Evolutionary conservation across 495 filamentous ascomycete genomes (phyloP), one percentile per base, ranked within the genome.

Genomic region (Daldinia childiae): DNA sequence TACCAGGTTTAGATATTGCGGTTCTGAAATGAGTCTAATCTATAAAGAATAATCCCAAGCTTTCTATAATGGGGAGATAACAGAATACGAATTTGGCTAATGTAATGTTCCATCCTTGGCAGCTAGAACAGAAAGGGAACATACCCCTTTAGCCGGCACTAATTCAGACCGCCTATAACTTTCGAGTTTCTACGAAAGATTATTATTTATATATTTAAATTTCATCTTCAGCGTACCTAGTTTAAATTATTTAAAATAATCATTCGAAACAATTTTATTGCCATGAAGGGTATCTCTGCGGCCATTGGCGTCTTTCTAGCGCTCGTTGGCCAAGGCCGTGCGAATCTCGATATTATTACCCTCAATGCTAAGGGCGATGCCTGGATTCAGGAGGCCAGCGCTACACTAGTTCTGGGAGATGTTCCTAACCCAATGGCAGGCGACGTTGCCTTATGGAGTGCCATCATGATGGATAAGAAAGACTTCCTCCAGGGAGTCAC

Each of bases 401-500:
- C 56, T 19, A 58, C 56, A 24, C 34, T 58, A 24, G 34, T 58
- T 12, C 56, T 39, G 19, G 56, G 34, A 39, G 21, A 58, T 14
- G 32, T 58, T 3, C 56, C 56, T 24, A 58, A 58, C 19, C 56
- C 56, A 21, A 58, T 58, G 32, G 56, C 30, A 19, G 56, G 56
- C 4, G 56, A 58, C 19, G 56, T 58, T 24, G 56, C 56, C 17
- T 38, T 58, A 5, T 58, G 34, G 56, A 58, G 56, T 12, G 34
- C 56, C n/a, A 58, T 58, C 17, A 39, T 41, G 56, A 58, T 58
- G 56, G 56, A 58, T 24, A 58, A 58, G 56, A 39, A 17, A n/a
- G 56, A 58, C 56, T 58, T 58, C 19, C 56, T 58, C 34, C 56
- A 58, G 12, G 34, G 56, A 39, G 38, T 39, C 5, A 39, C 38